These are phyloP conservation scores for Ormosia emarginata DNA, from an alignment of 306 rosid genomes.

Conservation along the genomic window DNA sequence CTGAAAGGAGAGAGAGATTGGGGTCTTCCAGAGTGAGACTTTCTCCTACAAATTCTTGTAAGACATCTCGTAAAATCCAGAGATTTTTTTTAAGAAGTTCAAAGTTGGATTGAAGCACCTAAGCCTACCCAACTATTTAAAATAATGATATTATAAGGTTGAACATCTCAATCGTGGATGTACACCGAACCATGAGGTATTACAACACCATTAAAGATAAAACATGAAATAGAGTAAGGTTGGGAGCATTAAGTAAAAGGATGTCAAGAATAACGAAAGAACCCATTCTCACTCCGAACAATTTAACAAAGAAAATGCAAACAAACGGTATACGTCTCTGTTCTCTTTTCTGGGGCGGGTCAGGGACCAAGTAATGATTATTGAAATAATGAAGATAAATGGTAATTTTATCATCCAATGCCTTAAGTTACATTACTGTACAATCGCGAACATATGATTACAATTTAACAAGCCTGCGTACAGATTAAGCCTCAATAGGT, in stretches of 20 bases:
- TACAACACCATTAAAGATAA: neutral
- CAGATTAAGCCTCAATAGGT: conserved; percentile 8
- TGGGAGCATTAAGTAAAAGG: neutral
- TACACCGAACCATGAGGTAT: neutral
- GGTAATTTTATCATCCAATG: conserved; percentile 12
- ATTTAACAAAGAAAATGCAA: neutral
- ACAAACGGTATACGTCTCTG: neutral
- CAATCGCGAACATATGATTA: conserved; percentile 8
- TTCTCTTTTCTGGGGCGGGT: neutral
- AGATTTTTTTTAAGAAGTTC: neutral
- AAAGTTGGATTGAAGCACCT: neutral
- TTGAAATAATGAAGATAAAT: neutral
- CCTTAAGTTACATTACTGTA: conserved; percentile 31
- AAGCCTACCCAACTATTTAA: neutral
- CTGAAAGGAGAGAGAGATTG: neutral
- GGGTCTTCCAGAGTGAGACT: neutral
- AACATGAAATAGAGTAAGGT: neutral
- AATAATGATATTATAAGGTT: neutral
- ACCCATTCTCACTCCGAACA: neutral
- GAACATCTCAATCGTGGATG: neutral
- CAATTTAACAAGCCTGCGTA: neutral
- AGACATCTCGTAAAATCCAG: neutral
- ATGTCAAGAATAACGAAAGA: neutral
- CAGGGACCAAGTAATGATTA: neutral
- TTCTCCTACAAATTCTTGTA: neutral